A percentile compares a stretch with the other conserved stretches of the same genome.
phyloP scores from a whole-genome alignment of 1,139 yeast genomes.

The Magnusiomyces fungicola region DNA sequence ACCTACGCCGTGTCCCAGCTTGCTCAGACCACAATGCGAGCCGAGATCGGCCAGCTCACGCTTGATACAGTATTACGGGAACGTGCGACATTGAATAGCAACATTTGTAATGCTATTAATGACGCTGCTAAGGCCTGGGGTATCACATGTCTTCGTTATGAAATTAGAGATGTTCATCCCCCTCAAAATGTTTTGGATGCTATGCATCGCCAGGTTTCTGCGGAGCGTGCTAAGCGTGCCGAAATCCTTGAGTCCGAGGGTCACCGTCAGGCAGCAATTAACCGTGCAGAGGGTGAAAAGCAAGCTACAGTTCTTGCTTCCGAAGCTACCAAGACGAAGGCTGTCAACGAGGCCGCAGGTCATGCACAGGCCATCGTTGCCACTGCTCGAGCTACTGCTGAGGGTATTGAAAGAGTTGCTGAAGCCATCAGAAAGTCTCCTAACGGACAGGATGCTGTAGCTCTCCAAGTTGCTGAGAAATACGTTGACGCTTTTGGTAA shows the following conservation, averaged over 20 bases:
- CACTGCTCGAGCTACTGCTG: constrained; percentile 71
- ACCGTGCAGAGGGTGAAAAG: constrained; percentile 77
- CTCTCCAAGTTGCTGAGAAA: constrained; percentile 74
- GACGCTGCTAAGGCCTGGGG: constrained; percentile 89
- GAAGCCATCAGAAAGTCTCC: constrained; percentile 59
- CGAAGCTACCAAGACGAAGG: constrained; percentile 58
- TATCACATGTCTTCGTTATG: constrained; percentile 73
- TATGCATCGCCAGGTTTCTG: constrained; percentile 84
- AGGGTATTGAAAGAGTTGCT: constrained; percentile 59
- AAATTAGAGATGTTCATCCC: constrained; percentile 83
- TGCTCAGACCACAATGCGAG: constrained; percentile 87
- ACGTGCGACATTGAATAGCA: constrained; percentile 61
- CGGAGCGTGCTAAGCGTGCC: constrained; percentile 80
- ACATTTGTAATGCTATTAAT: constrained; percentile 71
- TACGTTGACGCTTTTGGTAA: constrained; percentile 77
- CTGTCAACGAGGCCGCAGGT: constrained; percentile 60
- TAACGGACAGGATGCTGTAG: constrained; percentile 68
- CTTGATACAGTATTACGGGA: constrained; percentile 73
- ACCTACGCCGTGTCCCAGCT: constrained; percentile 78
- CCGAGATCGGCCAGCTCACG: constrained; percentile 77
- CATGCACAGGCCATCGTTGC: constrained; percentile 61
- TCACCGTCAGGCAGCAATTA: constrained; percentile 67
- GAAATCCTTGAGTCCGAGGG: constrained; percentile 85
- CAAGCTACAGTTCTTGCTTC: constrained; percentile 61
- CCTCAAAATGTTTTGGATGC: constrained; percentile 83